Percentiles rank a stretch among this genome's conserved stretches.
phyloP scores from a whole-genome alignment of 2,329 filamentous ascomycete species.

The Bipolaris cookei region DNA sequence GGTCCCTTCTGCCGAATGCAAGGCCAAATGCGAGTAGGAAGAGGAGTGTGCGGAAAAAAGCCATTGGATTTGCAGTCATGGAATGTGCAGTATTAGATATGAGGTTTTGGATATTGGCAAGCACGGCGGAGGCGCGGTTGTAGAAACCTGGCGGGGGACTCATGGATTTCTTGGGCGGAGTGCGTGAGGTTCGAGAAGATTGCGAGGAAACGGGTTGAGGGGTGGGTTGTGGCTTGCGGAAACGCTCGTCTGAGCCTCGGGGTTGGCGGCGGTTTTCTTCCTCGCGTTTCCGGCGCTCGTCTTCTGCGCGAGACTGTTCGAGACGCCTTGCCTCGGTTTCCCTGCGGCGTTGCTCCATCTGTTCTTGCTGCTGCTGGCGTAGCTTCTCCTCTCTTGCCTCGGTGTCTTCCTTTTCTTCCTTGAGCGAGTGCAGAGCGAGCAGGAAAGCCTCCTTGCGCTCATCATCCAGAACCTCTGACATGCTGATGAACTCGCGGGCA shows the following conservation, averaged over 20 bases:
- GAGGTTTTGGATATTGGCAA: conserved; percentile 57
- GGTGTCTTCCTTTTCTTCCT: conserved; percentile 81
- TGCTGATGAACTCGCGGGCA: conserved; percentile 84
- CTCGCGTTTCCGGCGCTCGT: conserved; percentile 50
- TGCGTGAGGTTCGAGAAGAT: conserved; percentile 34
- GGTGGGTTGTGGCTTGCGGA: conserved; percentile 32
- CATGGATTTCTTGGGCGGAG: conserved; percentile 41
- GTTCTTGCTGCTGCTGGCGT: conserved; percentile 65
- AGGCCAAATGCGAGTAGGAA: conserved; percentile 81
- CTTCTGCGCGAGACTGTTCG: conserved; percentile 52
- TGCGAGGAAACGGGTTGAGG: conserved; percentile 35
- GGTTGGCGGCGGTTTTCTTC: conserved; percentile 47
- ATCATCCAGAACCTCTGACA: conserved; percentile 87
- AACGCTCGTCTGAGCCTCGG: conserved; percentile 41
- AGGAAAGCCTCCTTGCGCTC: conserved; percentile 89
- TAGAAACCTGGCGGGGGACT: conserved; percentile 48
- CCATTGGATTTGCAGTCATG: conserved; percentile 62
- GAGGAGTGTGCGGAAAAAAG: conserved; percentile 68
- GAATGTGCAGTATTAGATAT: conserved; percentile 59
- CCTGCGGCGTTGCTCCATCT: conserved; percentile 58
- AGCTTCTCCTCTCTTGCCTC: conserved; percentile 68
- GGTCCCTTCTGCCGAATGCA: conserved; percentile 74
- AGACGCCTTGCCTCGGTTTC: conserved; percentile 47
- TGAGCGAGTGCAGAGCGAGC: conserved; percentile 80
- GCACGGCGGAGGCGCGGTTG: conserved; percentile 53